Evolutionary conservation across 176 grass and related monocot genomes (phyloP), one percentile per base, ranked within the genome.

Genomic region (Triticum turgidum): DNA sequence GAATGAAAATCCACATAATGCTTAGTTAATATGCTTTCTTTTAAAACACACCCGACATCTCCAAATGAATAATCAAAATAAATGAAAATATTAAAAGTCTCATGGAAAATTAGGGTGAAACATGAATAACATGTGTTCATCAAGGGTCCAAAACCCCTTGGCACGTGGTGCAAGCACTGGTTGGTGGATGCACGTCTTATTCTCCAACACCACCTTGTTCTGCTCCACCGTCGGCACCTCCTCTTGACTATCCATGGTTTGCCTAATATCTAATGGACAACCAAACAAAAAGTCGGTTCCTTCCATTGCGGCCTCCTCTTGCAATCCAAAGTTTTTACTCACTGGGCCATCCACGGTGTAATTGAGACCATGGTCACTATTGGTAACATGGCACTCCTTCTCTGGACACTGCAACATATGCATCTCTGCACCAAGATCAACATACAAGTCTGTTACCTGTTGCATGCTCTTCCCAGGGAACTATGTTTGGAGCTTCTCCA

Each of bases 81-180:
- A 44, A 7, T 45, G 17, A 25, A n/a, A 14, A 24, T 21, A 78
- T 61, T 38, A 61, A 38, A 24, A 35, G 21, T 4, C 1, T 9
- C 11, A 78, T 58, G 5, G n/a, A 5, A 35, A 39, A 73, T 21
- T 22, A 73, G 69, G 18, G 14, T 15, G 61, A 42, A 21, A 71
- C 69, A 20, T 14, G 6, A 34, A 29, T 64, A n/a, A 84, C 81
- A 54, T 84, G 22, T 89, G 87, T 45, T 89, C 87, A 3, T 73
- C 15, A 0, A 4, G 29, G 1, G 56, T 65, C 87, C 82, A 89
- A 79, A 63, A 72, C 65, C 38, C 62, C 51, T 29, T 21, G 3
- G 27, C 18, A 9, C 3, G 59, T 61, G 76, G 76, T 41, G 77
- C 77, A 63, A 5, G 34, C 61, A 5, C 35, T 13, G 4, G n/a